Percentiles rank a stretch among this genome's conserved stretches.
phyloP scores from a whole-genome alignment of 768 basidiomycete species.

The Lepiota venenata region DNA sequence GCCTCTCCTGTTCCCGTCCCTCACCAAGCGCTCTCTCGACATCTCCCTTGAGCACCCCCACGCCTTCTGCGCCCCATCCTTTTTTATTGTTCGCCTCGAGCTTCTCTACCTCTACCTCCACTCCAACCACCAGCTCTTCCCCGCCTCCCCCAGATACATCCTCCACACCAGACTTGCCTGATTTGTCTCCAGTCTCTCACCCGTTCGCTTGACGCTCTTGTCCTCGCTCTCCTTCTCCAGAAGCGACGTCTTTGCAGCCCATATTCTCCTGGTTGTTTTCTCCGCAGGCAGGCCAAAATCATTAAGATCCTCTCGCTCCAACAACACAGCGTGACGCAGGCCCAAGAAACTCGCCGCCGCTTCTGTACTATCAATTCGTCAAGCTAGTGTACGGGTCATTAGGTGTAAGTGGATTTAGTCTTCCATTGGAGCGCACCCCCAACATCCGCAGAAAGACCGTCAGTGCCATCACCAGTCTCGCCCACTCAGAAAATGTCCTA shows the following conservation, averaged over 20 bases:
- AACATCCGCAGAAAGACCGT: too few relatives aligned
- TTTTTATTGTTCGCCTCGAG: conserved; percentile 28
- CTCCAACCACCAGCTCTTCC: conserved; percentile 26
- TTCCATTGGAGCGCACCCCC: too few relatives aligned
- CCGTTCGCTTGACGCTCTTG: conserved; percentile 32
- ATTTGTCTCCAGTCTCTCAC: conserved; percentile 31
- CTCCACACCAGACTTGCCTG: conserved; percentile 35
- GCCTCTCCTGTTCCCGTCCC: conserved; percentile 15
- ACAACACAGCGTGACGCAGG: conserved; percentile 36
- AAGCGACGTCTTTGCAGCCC: conserved; percentile 40
- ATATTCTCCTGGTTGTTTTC: conserved; percentile 30
- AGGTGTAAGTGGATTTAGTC: too few relatives aligned
- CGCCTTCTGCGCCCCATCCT: conserved; percentile 28
- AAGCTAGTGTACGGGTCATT: too few relatives aligned
- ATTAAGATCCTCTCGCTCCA: conserved; percentile 37
- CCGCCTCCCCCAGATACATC: conserved; percentile 24
- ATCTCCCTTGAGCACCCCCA: conserved; percentile 38
- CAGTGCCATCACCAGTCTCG: too few relatives aligned
- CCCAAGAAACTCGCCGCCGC: too few relatives aligned
- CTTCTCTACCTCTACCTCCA: conserved; percentile 42
- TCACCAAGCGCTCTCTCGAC: conserved; percentile 40
- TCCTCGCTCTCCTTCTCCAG: conserved; percentile 38
- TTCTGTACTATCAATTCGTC: too few relatives aligned
- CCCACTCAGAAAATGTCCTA: too few relatives aligned
- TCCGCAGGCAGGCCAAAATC: conserved; percentile 30